Evolutionary conservation across 2,329 filamentous ascomycete species (phyloP), one percentile per base, ranked within the genome.

Genomic region (Colletotrichum sp.): DNA sequence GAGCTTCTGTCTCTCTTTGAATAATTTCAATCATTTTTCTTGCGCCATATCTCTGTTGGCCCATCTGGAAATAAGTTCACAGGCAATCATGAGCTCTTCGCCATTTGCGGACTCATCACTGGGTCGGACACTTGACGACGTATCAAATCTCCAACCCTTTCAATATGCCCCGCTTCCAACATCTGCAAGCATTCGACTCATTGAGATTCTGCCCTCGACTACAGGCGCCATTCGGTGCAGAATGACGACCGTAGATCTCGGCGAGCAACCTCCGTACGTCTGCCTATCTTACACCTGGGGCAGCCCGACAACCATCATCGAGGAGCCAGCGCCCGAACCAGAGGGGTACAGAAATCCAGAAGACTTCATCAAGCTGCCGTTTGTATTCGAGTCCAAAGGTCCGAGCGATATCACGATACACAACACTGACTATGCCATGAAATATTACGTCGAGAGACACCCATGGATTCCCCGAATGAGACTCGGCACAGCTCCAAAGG

Each of bases 11-110:
- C 44, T 13, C 0, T 49, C 10, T 49, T 21, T 0, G 0, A 21
- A 13, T 4, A 0, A 13, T 0, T n/a, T 21, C 3, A 49, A 21
- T 49, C 5, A 0, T 1, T 9, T 21, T 13, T 49, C 18, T 13
- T 52, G 10, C 44, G 12, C 1, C 44, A 8, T 21, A 5, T 52
- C 5, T 21, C 10, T 13, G 0, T 52, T 8, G 10, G 2, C 6
- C 6, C 10, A 52, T 8, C n/a, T 0, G 3, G n/a, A 21, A 13
- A 21, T 1, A 52, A 21, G 44, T 13, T 21, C n/a, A 52, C n/a
- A 4, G 1, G 6, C n/a, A 52, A 52, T 4, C 18, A 52, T 52
- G 44, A 21, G 44, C 44, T 52, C 44, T 8, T 52, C 10, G 44
- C 44, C 12, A 52, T 52, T 10, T 12, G 44, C 44, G 1, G 2